Evolutionary conservation across 2,329 filamentous ascomycete genomes (phyloP), one percentile per base, ranked within the genome.

Genomic region (Thermoascus crustaceus): DNA sequence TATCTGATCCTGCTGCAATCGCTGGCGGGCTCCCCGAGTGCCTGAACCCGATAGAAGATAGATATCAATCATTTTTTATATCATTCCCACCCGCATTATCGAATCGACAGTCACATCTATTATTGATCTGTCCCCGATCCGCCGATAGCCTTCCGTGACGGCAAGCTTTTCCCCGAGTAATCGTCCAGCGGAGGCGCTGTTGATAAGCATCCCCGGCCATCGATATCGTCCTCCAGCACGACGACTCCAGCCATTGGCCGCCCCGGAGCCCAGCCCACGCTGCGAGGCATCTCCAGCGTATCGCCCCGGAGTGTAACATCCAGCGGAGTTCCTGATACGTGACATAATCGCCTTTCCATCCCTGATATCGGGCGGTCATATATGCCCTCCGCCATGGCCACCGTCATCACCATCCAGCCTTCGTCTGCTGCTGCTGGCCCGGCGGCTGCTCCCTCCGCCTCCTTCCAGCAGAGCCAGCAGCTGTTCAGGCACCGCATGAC

Each of bases 391-490:
- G 33, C 21, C 14, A 62, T 62, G 57, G 57, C 59, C 39, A 55
- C 58, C 35, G 58, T 58, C 49, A 58, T 61, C 47, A 58, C 57
- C n/a, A 49, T 61, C 47, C 58, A 62, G 48, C 56, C 58, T 45
- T 58, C 57, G 35, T 49, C 57, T 32, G 49, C 55, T 23, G 31
- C 53, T 44, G 48, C 51, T 50, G 48, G 47, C 26, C 42, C 50
- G 27, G 40, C 42, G 26, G 39, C 43, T 30, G 41, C 42, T 32
- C 32, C 49, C 7, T 34, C 49, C 17, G 30, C 48, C 32, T 49
- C 49, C 34, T 43, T 52, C 27, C 54, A 53, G 32, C 45, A 50
- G 26, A 39, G 44, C 30, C 43, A 50, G 34, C 38, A 33, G 24
- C 11, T 40, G 38, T 9, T 43, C 23, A 43, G 52, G 31, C 50